Evolutionary conservation across 1,139 yeast genomes (phyloP), one percentile per base, ranked within the genome.

Genomic region (Diutina mesorugosa): DNA sequence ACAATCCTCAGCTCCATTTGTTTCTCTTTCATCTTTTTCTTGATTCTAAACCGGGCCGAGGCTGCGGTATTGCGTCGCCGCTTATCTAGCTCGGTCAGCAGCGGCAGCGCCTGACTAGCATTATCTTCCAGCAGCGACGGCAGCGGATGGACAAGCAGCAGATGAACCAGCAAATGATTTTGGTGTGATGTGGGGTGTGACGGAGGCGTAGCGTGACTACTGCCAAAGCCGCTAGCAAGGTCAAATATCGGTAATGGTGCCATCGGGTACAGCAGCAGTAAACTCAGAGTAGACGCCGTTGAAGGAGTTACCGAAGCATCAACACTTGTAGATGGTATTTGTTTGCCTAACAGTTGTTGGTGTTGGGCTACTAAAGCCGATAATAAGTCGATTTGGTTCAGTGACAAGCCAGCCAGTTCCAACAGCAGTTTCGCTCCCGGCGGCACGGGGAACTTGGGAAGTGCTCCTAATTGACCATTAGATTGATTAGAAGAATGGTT

Each of bases 31-130:
- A 84, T 64, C 73, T 88, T 90, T 78, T 86, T 87, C 74, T 86
- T 87, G 64, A 85, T 82, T 61, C 95, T 76, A 73, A 88, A 85
- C 59, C 95, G 73, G 1, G 93, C 93, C 54, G 87, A 81, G 1
- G 95, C 95, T 0, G 90, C 91, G 0, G 93, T 85, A 70, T 86
- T 87, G 61, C 91, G 77, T 55, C 87, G 76, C 56, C 90, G 77
- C 67, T 87, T 86, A 67, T 84, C 88, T 58, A 50, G 53, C 32
- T 50, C 53, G 45, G 32, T 38, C 26, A 32, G 32, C 53, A 50
- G 32, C 18, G 53, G 53, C 45, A 30, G 41, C 45, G 45, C 53
- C 4, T 50, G 41, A 10, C n/a, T n/a, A 1, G 12, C 30, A 12
- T 14, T 30, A 18, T 50, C 53, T 30, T 50, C 53, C 53, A 50